Conservation (phyloP, 1,284 basidiomycete genomes). For the Cronartium quercuum region DNA sequence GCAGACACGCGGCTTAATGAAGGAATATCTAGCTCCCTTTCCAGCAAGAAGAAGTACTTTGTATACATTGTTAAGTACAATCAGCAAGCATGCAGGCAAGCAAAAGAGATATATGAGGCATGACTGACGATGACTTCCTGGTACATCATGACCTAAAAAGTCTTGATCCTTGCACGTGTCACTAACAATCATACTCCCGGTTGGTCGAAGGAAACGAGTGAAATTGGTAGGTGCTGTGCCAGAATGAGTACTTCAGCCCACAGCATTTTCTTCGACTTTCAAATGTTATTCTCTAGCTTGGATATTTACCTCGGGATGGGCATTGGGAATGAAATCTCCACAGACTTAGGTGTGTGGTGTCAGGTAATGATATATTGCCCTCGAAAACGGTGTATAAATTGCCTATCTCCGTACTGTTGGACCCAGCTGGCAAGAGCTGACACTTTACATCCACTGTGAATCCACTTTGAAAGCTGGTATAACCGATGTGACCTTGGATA, state of each 20-base stretch:
- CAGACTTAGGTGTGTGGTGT: not conserved
- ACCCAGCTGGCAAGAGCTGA: not conserved
- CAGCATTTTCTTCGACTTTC: not conserved
- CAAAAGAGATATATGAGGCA: no score
- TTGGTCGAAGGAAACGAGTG: not conserved
- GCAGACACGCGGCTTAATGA: constrained; percentile 10
- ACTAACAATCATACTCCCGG: not conserved
- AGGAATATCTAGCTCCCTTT: constrained; percentile 11
- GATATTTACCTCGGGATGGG: not conserved
- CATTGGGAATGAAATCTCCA: constrained; percentile 21
- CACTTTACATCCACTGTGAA: constrained; percentile 11
- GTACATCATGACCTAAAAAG: not conserved
- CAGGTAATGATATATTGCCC: constrained; percentile 5
- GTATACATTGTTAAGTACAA: not conserved
- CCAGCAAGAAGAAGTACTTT: constrained; percentile 15
- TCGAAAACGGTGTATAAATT: not conserved
- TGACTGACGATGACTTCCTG: constrained; percentile 20
- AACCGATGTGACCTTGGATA: not conserved
- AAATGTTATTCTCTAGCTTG: not conserved
- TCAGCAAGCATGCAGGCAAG: no score
- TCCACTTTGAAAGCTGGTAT: constrained; percentile 21
- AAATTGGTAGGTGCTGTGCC: not conserved
- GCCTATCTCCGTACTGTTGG: not conserved
- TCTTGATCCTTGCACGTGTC: not conserved
- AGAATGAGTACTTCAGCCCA: no score